Evolutionary conservation across 2,329 filamentous ascomycete genomes (phyloP).

Genomic region (Berkeleyomyces basicola): DNA sequence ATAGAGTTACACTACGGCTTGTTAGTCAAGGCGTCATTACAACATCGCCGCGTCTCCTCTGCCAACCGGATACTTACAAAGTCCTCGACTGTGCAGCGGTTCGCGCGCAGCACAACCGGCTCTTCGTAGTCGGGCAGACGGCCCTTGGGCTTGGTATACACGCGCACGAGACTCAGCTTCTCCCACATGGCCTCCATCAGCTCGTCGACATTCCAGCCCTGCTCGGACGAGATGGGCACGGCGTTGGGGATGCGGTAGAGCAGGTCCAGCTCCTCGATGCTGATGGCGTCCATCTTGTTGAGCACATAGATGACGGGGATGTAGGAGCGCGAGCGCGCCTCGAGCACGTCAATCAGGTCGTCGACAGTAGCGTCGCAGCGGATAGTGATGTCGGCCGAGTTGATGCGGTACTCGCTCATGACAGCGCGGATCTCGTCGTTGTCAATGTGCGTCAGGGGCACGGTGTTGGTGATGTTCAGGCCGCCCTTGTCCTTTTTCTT

Average conservation of each 20-base stretch:
- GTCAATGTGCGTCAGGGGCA: slow-evolving; percentile 81
- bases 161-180: slow-evolving; percentile 73
- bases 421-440: slow-evolving; percentile 95
- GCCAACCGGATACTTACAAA: slow-evolving; percentile 50
- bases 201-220: slow-evolving; percentile 97
- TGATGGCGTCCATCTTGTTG: slow-evolving; percentile 98
- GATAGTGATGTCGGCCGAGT: slow-evolving; percentile 92
- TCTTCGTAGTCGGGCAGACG: slow-evolving; percentile 80
- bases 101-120: slow-evolving; percentile 74
- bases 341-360: slow-evolving; percentile 88
- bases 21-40: not conserved
- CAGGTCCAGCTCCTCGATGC: slow-evolving; percentile 90
- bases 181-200: slow-evolving; percentile 98
- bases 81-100: slow-evolving; percentile 80
- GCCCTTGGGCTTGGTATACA: slow-evolving; percentile 98
- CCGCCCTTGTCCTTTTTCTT: slow-evolving; percentile 99
- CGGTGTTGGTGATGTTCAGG: slow-evolving; percentile 87
- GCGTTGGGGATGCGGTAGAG: slow-evolving; percentile 94
- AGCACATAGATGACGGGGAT: slow-evolving; percentile 98
- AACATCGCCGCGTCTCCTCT: not conserved
- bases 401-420: slow-evolving; percentile 92
- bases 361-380: slow-evolving; percentile 95
- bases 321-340: slow-evolving; percentile 87
- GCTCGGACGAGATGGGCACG: slow-evolving; percentile 91
- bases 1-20: slow-evolving; percentile 72